A percentile compares a stretch with the other conserved stretches of the same genome.
These are phyloP conservation scores for Neurospora sp. DNA, from an alignment of 495 filamentous ascomycete genomes.

Conservation along the genomic window DNA sequence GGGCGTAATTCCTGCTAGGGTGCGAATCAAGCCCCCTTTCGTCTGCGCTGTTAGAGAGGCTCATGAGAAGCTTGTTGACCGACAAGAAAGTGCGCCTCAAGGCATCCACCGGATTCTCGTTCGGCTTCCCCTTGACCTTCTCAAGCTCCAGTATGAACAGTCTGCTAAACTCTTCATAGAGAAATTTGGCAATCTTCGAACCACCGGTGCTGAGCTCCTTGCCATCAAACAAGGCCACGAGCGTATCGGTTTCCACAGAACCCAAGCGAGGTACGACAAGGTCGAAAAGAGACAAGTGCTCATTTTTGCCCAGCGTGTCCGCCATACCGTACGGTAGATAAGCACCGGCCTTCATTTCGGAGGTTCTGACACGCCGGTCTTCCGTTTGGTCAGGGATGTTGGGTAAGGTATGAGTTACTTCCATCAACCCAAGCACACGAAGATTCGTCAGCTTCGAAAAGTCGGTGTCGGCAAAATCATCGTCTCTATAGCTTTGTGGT, in stretches of 20 bases:
- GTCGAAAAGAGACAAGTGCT: constrained; percentile 95
- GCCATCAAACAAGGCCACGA: constrained; percentile 93
- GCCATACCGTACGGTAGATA: constrained; percentile 93
- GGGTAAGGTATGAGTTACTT: constrained; percentile 82
- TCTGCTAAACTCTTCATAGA: constrained; percentile 86
- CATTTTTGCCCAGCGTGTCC: constrained; percentile 84
- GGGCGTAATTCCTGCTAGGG: constrained; percentile 20
- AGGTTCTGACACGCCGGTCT: constrained; percentile 89
- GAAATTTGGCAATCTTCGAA: constrained; percentile 89
- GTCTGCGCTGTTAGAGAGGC: constrained; percentile 72
- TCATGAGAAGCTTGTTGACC: constrained; percentile 89
- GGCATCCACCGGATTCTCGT: constrained; percentile 73
- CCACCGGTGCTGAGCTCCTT: constrained; percentile 74
- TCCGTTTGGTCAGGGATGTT: constrained; percentile 91
- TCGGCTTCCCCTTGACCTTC: constrained; percentile 40
- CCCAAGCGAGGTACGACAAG: constrained; percentile 90
- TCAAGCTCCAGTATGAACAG: constrained; percentile 78
- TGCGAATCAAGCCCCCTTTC: constrained; percentile 52
- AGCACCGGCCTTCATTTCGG: constrained; percentile 74
- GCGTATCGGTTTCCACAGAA: constrained; percentile 80
- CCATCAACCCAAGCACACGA: constrained; percentile 88
- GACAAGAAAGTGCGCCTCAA: constrained; percentile 76
- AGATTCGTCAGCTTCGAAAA: constrained; percentile 83
- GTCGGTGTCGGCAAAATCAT: constrained; percentile 61
- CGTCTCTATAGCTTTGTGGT: constrained; percentile 47